A percentile compares a stretch with the other conserved stretches of the same genome.
These are phyloP conservation scores for Aspergillus aculeatus DNA, from an alignment of 2,329 filamentous ascomycete genomes.

Conservation along the genomic window DNA sequence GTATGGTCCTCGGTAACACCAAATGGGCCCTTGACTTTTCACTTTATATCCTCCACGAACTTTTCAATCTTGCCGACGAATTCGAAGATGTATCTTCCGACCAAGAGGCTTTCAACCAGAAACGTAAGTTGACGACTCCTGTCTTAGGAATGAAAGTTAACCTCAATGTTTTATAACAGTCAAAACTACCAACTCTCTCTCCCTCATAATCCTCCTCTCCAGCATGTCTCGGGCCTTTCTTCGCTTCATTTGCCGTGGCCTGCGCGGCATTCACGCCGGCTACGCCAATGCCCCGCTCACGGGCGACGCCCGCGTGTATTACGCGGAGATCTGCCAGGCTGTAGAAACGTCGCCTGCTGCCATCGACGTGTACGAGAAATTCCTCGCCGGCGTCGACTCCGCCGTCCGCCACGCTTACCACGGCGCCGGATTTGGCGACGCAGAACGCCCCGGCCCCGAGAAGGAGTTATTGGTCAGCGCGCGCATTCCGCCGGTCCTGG, in stretches of 20 bases:
- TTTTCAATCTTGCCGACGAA: slow-evolving; percentile 47
- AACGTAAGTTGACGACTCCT: slow-evolving; percentile 26
- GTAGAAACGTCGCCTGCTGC: slow-evolving; percentile 56
- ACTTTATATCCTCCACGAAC: slow-evolving; percentile 55
- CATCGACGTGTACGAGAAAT: slow-evolving; percentile 61
- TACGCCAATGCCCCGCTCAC: slow-evolving; percentile 39
- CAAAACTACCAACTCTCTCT: slow-evolving; percentile 40
- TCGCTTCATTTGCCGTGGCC: slow-evolving; percentile 64
- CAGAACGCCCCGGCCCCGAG: slow-evolving; percentile 51
- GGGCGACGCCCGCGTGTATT: slow-evolving; percentile 43
- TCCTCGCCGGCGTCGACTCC: slow-evolving; percentile 65
- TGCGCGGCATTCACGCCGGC: slow-evolving; percentile 55
- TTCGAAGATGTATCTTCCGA: slow-evolving; percentile 34
- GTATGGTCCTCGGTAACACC: slow-evolving; percentile 69
- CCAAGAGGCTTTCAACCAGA: slow-evolving; percentile 38
- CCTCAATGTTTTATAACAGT: slow-evolving; percentile 20
- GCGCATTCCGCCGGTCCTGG: slow-evolving; percentile 51
- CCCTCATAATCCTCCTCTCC: slow-evolving; percentile 63
- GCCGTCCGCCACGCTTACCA: slow-evolving; percentile 62
- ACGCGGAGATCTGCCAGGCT: slow-evolving; percentile 55
- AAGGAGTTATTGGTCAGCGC: slow-evolving; percentile 54
- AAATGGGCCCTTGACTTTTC: slow-evolving; percentile 73
- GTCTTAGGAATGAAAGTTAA: slow-evolving; percentile 1
- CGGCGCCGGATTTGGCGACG: slow-evolving; percentile 43
- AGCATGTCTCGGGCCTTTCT: slow-evolving; percentile 73